Evolutionary conservation across 2,329 filamentous ascomycete species (phyloP), one percentile per base, ranked within the genome.

Genomic region (Nemania sp.): DNA sequence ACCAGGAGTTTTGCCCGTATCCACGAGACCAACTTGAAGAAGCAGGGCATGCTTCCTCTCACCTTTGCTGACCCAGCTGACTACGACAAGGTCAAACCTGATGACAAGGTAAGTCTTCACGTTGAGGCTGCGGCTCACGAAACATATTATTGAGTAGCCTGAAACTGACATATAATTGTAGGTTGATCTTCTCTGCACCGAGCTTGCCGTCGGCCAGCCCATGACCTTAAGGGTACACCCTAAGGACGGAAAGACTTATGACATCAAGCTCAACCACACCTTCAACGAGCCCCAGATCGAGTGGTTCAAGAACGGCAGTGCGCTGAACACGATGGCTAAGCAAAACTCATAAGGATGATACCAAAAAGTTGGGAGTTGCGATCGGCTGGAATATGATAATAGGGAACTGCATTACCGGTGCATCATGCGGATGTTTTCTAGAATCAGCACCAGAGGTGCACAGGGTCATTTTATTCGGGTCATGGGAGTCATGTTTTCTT

Each of bases 11-110:
- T 99, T 73, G 94, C 94, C 70, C 94, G 94, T 89, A 99, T 99
- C 72, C 94, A 99, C 84, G 94, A 99, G 84, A 99, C 94, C 81
- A 99, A 99, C 86, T 79, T 99, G 81, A 99, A 99, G 90, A 99
- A 99, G 88, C 94, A 99, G 86, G 94, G 94, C 78, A 97, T 99
- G 93, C 89, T 99, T 79, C 94, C 94, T 69, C 84, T 99, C 63
- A 97, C 92, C 68, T 99, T 99, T 80, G 77, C 85, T 54, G 86
- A 97, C 72, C 93, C 93, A 52, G 93, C 88, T 73, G 94, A 99
- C 77, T 99, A 99, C 77, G 94, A 99, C 75, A 96, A 90, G 84
- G 92, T 99, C 75, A 85, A 88, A 73, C 89, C 91, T 64, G 87
- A 94, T 58, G 94, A 96, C 82, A 92, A 88, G 78, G 86, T 80